phyloP scores from a whole-genome alignment of 1,284 basidiomycete species.

The Pulveroboletus sp. region DNA sequence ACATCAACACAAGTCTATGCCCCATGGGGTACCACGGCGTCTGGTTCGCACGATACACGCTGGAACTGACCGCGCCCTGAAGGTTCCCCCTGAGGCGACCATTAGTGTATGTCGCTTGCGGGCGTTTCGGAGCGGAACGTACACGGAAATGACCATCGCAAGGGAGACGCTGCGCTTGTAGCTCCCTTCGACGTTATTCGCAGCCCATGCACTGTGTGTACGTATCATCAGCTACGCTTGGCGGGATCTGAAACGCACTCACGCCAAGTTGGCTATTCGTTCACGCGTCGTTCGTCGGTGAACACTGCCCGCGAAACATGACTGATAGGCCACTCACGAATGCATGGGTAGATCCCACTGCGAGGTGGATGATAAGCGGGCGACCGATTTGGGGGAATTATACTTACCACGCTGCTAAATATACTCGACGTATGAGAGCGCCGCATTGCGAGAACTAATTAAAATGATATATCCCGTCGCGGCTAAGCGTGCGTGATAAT shows the following conservation, averaged over 20 bases:
- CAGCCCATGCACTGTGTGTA: constrained; percentile 59
- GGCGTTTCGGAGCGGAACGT: constrained; percentile 25
- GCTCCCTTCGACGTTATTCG: constrained; percentile 72
- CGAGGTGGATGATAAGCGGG: constrained; percentile 9
- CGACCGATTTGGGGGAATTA: background rate
- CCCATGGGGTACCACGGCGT: constrained; percentile 73
- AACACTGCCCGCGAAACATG: background rate
- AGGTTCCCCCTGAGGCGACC: constrained; percentile 49
- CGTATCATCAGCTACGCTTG: constrained; percentile 1
- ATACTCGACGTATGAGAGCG: constrained; percentile 70
- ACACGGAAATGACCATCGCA: constrained; percentile 70
- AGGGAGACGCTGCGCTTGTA: constrained; percentile 77
- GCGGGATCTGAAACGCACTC: constrained; percentile 18
- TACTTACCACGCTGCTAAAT: constrained; percentile 62
- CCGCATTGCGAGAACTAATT: constrained; percentile 57
- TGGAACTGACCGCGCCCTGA: constrained; percentile 71
- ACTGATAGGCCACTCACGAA: constrained; percentile 47
- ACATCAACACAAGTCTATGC: constrained; percentile 67
- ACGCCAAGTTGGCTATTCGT: constrained; percentile 76
- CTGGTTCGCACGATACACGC: constrained; percentile 67
- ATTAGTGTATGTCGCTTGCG: background rate
- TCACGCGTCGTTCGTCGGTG: background rate
- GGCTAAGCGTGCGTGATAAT: constrained; percentile 30
- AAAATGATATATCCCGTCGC: constrained; percentile 70
- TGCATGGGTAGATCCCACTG: constrained; percentile 72